Evolutionary conservation across 2,329 filamentous ascomycete species (phyloP), one percentile per base, ranked within the genome.

Genomic region (Macroventuria anomochaeta): DNA sequence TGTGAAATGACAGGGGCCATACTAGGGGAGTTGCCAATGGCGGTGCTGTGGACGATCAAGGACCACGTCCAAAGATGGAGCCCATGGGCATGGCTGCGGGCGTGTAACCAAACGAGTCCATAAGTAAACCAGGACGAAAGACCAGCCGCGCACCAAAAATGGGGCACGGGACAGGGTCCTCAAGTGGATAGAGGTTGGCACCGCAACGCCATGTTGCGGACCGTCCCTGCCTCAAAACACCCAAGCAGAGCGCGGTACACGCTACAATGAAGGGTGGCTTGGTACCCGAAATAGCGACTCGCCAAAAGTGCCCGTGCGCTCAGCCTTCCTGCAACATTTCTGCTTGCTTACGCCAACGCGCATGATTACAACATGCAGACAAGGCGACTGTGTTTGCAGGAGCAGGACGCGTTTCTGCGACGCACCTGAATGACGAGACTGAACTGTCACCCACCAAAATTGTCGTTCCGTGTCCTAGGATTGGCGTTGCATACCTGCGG

Each of bases 101-200:
- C 61, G 60, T 65, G 63, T 63, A 70, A 69, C 65, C 67, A 67
- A 72, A 72, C 69, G 61, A 67, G 68, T 71, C 68, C 59, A 68
- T 65, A 48, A 67, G 61, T 63, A 54, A 62, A 62, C 63, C 58
- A 65, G 68, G 57, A 54, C 64, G 54, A 61, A 54, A 56, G 55
- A 61, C 58, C 61, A 59, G 64, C 66, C 57, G 61, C 57, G 65
- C 67, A 54, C 68, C 67, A 67, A 67, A 66, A 49, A 68, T 70
- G 65, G 68, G 61, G 61, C 58, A 56, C 57, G 48, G 56, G 32
- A 57, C 54, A 37, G 48, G 57, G 62, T 36, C 39, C 29, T 49
- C 41, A 44, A 47, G 48, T 57, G 58, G 58, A 52, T 58, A 61
- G 46, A 43, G 46, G 40, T 39, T 50, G 34, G 39, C 55, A 57